Percentiles rank a stretch among this genome's conserved stretches.
phyloP scores from a whole-genome alignment of 495 filamentous ascomycete species.

The Aspergillus asperescens region DNA sequence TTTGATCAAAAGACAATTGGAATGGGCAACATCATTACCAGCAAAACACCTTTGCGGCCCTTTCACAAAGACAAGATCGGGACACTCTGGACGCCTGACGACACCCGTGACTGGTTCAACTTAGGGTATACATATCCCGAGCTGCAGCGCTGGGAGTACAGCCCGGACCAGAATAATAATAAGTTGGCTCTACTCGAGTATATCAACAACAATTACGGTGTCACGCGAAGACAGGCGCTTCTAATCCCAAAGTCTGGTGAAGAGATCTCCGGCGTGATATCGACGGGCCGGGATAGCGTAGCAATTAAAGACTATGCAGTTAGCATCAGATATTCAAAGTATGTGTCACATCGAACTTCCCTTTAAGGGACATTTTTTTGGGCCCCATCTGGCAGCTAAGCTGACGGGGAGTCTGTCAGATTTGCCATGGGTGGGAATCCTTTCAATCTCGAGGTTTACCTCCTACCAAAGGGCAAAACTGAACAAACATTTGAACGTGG shows the following conservation, averaged over 20 bases:
- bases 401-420: background rate
- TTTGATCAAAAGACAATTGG: background rate
- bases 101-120: background rate
- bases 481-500: background rate
- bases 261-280: background rate
- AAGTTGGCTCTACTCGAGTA: background rate
- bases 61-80: background rate
- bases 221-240: background rate
- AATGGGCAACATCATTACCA: background rate
- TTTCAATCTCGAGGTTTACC: background rate
- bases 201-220: background rate
- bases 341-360: background rate
- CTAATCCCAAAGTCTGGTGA: background rate
- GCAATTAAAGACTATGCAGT: background rate
- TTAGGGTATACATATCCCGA: background rate
- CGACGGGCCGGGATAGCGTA: background rate
- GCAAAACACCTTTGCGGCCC: background rate
- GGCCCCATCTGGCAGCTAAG: too few species aligned
- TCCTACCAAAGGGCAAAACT: background rate
- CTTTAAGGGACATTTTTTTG: too few species aligned
- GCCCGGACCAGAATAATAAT: background rate
- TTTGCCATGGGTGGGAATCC: background rate
- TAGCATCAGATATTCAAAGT: background rate
- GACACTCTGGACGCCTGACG: background rate
- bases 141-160: background rate